These are phyloP conservation scores for Penicillium tannophilum DNA, from an alignment of 495 filamentous ascomycete genomes.

Conservation along the genomic window DNA sequence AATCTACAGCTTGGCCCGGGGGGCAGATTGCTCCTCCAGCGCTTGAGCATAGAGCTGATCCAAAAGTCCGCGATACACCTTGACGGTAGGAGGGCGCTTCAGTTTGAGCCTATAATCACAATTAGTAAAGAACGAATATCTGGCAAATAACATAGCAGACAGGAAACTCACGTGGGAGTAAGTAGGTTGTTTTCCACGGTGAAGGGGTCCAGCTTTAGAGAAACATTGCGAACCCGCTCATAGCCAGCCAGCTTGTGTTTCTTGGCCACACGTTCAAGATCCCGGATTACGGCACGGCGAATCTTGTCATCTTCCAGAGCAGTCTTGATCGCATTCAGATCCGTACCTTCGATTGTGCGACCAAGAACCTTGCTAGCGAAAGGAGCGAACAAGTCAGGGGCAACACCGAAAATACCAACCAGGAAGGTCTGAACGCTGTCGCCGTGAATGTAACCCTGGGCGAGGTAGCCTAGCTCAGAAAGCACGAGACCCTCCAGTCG, in stretches of 20 bases:
- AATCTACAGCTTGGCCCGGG: constrained; percentile 53
- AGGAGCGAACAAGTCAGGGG: constrained; percentile 76
- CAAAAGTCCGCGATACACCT: constrained; percentile 71
- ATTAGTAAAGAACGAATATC: constrained; percentile 34
- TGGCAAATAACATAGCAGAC: constrained; percentile 4
- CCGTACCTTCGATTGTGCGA: constrained; percentile 59
- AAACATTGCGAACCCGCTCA: constrained; percentile 75
- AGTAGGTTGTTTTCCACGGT: constrained; percentile 91
- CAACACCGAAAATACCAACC: constrained; percentile 84
- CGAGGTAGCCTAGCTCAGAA: constrained; percentile 72
- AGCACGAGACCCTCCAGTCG: constrained; percentile 94
- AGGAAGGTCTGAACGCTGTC: constrained; percentile 82
- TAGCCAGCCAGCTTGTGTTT: constrained; percentile 87
- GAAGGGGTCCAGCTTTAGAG: constrained; percentile 86
- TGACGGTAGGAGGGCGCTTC: constrained; percentile 87
- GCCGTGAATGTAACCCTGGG: constrained; percentile 87
- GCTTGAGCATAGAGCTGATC: constrained; percentile 82
- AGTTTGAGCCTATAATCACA: constrained; percentile 72
- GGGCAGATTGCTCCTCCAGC: constrained; percentile 52
- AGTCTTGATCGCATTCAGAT: constrained; percentile 65
- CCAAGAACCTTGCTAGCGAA: constrained; percentile 77
- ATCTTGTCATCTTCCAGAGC: constrained; percentile 69
- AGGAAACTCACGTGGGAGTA: constrained; percentile 85
- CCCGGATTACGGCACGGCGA: constrained; percentile 70
- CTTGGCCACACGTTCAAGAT: constrained; percentile 79